Percentiles rank a stretch among this genome's conserved stretches.
phyloP scores from a whole-genome alignment of 2,329 filamentous ascomycete genomes.

The Tolypocladium cylindrosporum region DNA sequence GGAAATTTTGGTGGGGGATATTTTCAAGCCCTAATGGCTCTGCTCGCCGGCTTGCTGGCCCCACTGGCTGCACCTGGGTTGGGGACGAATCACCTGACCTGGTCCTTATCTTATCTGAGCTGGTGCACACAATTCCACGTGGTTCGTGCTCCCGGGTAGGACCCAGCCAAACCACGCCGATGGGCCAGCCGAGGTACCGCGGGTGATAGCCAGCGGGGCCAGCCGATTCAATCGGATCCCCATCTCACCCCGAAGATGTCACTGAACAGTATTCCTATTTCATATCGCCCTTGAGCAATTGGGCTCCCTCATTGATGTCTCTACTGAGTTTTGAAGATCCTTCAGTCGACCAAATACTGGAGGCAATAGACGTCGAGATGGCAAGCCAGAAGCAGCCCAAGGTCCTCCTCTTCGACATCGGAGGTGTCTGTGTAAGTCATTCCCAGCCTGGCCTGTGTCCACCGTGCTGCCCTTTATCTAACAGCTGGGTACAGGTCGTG shows the following conservation, averaged over 20 bases:
- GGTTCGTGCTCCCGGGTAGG: not conserved
- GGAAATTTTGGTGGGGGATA: slow-evolving; percentile 29
- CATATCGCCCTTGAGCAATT: not conserved
- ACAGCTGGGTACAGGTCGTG: slow-evolving; percentile 51
- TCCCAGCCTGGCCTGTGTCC: not conserved
- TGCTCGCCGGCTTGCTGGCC: slow-evolving; percentile 8
- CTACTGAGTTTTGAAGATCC: not conserved
- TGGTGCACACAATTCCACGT: not conserved
- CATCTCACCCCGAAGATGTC: not conserved
- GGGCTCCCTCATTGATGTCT: not conserved
- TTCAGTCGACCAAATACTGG: slow-evolving; percentile 14
- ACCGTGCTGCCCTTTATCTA: not conserved
- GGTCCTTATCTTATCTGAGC: not conserved
- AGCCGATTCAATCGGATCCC: not conserved
- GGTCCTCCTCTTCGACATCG: slow-evolving; percentile 86
- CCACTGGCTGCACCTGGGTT: slow-evolving; percentile 18
- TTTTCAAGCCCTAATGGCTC: slow-evolving; percentile 29
- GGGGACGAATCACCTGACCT: slow-evolving; percentile 29
- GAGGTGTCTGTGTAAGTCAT: slow-evolving; percentile 82
- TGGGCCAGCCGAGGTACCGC: slow-evolving; percentile 6
- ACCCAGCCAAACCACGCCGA: not conserved
- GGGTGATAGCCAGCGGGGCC: not conserved
- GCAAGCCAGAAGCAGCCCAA: slow-evolving; percentile 45
- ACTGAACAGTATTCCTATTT: not conserved
- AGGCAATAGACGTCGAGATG: slow-evolving; percentile 27